A percentile compares a stretch with the other conserved stretches of the same genome.
Conservation (phyloP, 2,329 filamentous ascomycete genomes). For the Cladosporium halotolerans region DNA sequence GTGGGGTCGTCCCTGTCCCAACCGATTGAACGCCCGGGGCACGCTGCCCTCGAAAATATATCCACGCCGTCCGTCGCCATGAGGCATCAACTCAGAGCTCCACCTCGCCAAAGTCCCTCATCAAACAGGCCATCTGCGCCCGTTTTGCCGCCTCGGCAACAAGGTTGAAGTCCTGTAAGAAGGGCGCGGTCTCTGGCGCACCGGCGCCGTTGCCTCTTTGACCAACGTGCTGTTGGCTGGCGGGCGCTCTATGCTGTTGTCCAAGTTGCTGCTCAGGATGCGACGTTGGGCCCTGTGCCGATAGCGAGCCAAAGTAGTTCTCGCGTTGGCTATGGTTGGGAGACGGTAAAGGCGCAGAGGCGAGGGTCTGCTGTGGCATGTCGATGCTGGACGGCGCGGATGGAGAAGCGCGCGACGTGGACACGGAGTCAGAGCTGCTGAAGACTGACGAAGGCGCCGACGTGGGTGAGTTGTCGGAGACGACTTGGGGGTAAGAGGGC, state of each 20-base stretch:
- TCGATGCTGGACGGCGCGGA: slow-evolving; percentile 13
- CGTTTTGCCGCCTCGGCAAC: slow-evolving; percentile 89
- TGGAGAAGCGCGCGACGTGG: slow-evolving; percentile 21
- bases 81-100: slow-evolving; percentile 31
- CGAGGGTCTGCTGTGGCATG: slow-evolving; percentile 27
- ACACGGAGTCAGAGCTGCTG: slow-evolving; percentile 37
- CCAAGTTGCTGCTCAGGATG: slow-evolving; percentile 26
- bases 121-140: slow-evolving; percentile 82
- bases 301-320: slow-evolving; percentile 29
- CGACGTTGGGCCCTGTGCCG: slow-evolving; percentile 22
- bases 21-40: background rate
- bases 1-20: background rate
- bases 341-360: slow-evolving; percentile 31
- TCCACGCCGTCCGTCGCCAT: too few relatives aligned
- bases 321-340: slow-evolving; percentile 27
- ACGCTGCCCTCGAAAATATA: too few relatives aligned
- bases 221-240: slow-evolving; percentile 20
- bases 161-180: slow-evolving; percentile 75
- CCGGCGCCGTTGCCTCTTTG: slow-evolving; percentile 27
- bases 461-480: slow-evolving; percentile 17
- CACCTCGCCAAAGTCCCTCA: slow-evolving; percentile 75
- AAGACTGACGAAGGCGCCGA: slow-evolving; percentile 30
- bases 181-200: slow-evolving; percentile 48
- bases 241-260: slow-evolving; percentile 21
- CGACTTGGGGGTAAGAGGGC: slow-evolving; percentile 32